Percentiles rank a stretch among this genome's conserved stretches.
These are phyloP conservation scores for Boletus pseudo-olivaceus DNA, from an alignment of 768 basidiomycete species.

Conservation along the genomic window DNA sequence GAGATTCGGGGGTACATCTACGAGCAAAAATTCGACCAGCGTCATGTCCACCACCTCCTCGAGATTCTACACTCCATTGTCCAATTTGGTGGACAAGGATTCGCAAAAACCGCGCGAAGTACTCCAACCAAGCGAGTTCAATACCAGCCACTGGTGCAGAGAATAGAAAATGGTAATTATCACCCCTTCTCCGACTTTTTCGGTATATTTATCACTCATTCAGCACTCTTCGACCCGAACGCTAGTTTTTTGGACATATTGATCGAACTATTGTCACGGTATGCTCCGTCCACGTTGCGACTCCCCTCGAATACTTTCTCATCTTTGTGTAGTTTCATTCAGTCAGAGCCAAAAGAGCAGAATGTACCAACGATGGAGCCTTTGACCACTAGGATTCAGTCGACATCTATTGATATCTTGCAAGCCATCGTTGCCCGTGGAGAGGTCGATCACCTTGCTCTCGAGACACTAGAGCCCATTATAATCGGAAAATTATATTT, in stretches of 20 bases:
- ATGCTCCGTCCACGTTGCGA: constrained; percentile 44
- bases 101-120: constrained; percentile 68
- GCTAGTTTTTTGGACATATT: constrained; percentile 75
- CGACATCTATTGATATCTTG: constrained; percentile 73
- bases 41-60: constrained; percentile 66
- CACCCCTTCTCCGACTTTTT: not conserved
- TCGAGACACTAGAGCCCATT: constrained; percentile 65
- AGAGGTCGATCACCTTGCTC: constrained; percentile 58
- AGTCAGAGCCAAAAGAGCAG: constrained; percentile 65
- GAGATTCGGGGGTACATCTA: constrained; percentile 69
- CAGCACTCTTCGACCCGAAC: constrained; percentile 44
- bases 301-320: not conserved
- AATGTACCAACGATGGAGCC: constrained; percentile 52
- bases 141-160: constrained; percentile 56
- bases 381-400: constrained; percentile 65
- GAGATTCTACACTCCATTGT: constrained; percentile 75
- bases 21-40: constrained; percentile 73
- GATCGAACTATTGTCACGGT: constrained; percentile 73
- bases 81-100: constrained; percentile 87
- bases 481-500: constrained; percentile 75
- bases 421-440: constrained; percentile 81
- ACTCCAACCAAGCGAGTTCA: constrained; percentile 63
- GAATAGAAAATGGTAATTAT: constrained; percentile 56
- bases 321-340: constrained; percentile 53
- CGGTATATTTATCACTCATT: constrained; percentile 6